A percentile compares a stretch with the other conserved stretches of the same genome.
These are phyloP conservation scores for Dittrichia graveolens DNA, from an alignment of 129 eudicot species.

Conservation along the genomic window DNA sequence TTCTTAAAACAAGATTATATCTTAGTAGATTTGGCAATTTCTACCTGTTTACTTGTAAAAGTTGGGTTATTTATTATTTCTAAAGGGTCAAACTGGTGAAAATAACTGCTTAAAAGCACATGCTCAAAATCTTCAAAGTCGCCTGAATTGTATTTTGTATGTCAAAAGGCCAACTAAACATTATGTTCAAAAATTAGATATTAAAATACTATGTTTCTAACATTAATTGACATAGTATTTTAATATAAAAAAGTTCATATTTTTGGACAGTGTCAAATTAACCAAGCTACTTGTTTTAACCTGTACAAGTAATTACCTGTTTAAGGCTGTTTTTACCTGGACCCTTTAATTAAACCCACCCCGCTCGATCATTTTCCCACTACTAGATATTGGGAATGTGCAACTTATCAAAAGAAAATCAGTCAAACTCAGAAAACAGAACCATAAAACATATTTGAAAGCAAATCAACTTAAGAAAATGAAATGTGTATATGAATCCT, in stretches of 20 bases:
- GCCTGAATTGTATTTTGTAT: background rate
- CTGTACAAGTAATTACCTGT: background rate
- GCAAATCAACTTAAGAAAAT: background rate
- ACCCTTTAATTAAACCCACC: background rate
- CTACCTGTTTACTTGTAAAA: background rate
- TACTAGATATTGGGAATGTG: conserved; percentile 11
- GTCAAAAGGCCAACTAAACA: background rate
- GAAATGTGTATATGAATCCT: background rate
- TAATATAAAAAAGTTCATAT: background rate
- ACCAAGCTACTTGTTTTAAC: background rate
- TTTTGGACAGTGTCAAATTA: background rate
- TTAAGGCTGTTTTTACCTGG: background rate
- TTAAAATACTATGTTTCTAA: background rate
- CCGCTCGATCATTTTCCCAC: background rate
- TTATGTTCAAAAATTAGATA: background rate
- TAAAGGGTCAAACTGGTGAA: background rate
- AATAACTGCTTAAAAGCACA: background rate
- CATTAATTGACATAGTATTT: background rate
- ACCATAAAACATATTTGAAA: conserved; percentile 13
- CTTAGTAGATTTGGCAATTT: background rate
- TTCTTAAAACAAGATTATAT: background rate
- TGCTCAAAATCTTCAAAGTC: background rate
- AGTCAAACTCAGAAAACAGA: conserved; percentile 6
- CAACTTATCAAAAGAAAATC: conserved; percentile 17
- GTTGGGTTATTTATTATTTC: background rate